phyloP scores from a whole-genome alignment of 148 eudicot species.

The Polygonum maritimum region DNA sequence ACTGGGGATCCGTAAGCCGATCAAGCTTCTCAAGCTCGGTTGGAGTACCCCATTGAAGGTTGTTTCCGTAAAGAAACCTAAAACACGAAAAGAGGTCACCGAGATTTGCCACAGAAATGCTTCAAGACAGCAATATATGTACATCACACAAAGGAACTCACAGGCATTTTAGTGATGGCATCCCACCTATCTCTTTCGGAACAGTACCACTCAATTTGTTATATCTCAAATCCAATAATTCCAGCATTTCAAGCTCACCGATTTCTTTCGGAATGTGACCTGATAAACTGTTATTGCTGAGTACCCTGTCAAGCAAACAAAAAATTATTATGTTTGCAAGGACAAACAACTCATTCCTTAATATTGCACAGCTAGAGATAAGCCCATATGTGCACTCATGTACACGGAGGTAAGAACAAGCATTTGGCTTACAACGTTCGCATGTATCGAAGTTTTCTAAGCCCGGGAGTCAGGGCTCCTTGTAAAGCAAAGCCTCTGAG shows the following conservation, averaged over 20 bases:
- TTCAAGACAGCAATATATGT: neutral
- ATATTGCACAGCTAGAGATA: neutral
- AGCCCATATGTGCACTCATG: neutral
- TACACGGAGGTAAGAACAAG: neutral
- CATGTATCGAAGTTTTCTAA: conserved; percentile 37
- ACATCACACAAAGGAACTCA: conserved; percentile 20
- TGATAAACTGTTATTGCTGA: conserved; percentile 34
- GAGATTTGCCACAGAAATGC: neutral
- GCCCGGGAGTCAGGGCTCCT: conserved; percentile 30
- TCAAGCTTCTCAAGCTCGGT: conserved; percentile 13
- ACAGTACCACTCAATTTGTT: conserved; percentile 32
- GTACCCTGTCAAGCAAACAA: conserved; percentile 28
- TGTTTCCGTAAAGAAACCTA: conserved; percentile 31
- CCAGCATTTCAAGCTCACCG: conserved; percentile 34
- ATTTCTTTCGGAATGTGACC: conserved; percentile 42
- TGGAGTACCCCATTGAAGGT: conserved; percentile 13
- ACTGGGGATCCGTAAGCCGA: conserved; percentile 16
- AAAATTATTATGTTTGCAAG: conserved; percentile 11
- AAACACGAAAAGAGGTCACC: conserved; percentile 4
- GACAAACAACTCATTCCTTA: neutral
- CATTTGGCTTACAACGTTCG: conserved; percentile 28
- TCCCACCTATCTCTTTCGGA: conserved; percentile 32
- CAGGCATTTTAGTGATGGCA: conserved; percentile 41
- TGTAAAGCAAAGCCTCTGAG: conserved; percentile 34
- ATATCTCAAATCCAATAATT: conserved; percentile 36